Evolutionary conservation across 345 rosid species (phyloP), one percentile per base, ranked within the genome.

Genomic region (Murraya paniculata): DNA sequence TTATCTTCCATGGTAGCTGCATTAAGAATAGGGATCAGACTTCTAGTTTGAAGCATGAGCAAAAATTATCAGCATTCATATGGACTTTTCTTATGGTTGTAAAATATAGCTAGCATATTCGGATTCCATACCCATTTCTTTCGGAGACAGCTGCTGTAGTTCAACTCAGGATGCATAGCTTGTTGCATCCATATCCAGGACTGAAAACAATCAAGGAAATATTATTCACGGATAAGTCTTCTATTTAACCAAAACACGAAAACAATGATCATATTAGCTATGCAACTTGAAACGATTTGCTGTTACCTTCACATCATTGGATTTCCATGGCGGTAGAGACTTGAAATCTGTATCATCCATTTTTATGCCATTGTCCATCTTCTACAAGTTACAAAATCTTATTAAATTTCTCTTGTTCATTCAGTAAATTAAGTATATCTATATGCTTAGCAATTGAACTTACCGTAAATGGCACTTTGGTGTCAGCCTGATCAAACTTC

Each of bases 161-260:
- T 92, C 79, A 96, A 60, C 68, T 96, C 98, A 18, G 97, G 98
- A 78, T 96, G 99, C 97, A 96, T 91, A 21, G 95, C 97, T 87
- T 96, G 99, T 76, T 96, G 98, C 98, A 94, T 96, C 97, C 94
- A 93, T 84, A 96, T 91, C 97, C 99, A 96, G 72, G 99, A 93
- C 99, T 96, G 88, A 78, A 81, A 25, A 72, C 30, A 33, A 5
- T 14, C 16, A 50, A 45, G 36, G 21, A 24, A 39, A 50, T 16
- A 4, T 22, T 41, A 21, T 6, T 24, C 30, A 66, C 1, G n/a
- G 6, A 22, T 21, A 36, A 73, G 64, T 18, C n/a, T 10, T 68
- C 72, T 19, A 28, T 28, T 48, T 4, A 45, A 72, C 33, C 24
- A 11, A 53, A 28, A 45, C 58, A 33, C 4, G 1, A 48, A 0